These are phyloP conservation scores for Misopates orontium DNA, from an alignment of 257 asterid genomes.

Conservation along the genomic window DNA sequence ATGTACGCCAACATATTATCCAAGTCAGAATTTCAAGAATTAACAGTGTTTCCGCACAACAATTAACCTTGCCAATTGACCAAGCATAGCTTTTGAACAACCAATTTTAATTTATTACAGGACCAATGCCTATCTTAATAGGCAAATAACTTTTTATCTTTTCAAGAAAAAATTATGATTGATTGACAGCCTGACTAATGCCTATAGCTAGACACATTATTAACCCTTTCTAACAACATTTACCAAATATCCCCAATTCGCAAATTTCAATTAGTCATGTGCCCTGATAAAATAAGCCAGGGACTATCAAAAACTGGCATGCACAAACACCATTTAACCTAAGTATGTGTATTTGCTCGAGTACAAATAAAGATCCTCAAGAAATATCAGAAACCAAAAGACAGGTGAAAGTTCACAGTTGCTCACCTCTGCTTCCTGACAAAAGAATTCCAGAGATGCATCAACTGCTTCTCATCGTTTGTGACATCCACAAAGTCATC, in stretches of 20 bases:
- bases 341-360: background rate
- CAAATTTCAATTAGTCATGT: no score
- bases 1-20: no score
- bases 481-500: slow-evolving; percentile 99
- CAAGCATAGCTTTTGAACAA: background rate
- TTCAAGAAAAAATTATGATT: background rate
- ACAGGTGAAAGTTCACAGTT: slow-evolving; percentile 6
- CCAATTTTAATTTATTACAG: slow-evolving; percentile 11
- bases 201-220: no score
- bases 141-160: no score
- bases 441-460: slow-evolving; percentile 99
- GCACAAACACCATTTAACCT: background rate
- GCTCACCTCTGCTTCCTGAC: slow-evolving; percentile 90
- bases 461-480: slow-evolving; percentile 85
- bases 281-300: background rate
- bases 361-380: slow-evolving; percentile 10
- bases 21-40: no score
- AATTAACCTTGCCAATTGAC: background rate
- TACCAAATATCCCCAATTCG: no score
- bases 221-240: no score
- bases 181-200: background rate
- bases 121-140: background rate
- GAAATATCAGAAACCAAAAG: slow-evolving; percentile 9
- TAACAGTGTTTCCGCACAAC: background rate
- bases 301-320: background rate